Evolutionary conservation across 257 asterid genomes (phyloP), one percentile per base, ranked within the genome.

Genomic region (Capsicum chinense): DNA sequence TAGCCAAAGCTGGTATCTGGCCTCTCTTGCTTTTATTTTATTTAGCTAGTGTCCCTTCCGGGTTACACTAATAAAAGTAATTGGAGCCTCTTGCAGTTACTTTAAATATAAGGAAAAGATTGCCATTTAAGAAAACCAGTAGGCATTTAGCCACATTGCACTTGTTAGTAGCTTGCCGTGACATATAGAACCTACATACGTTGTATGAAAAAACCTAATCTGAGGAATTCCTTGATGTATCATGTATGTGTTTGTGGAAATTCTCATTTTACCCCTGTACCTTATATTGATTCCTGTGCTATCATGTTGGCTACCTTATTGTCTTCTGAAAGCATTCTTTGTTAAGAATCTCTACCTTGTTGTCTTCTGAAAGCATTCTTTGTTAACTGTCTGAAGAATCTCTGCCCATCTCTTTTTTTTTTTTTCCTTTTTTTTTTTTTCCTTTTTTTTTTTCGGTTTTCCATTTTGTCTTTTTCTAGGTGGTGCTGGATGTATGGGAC

Each of bases 401-500:
- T 50, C 44, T 19, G 19, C 62, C 60, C 16, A 44, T 68, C 52
- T 17, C 16, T 14, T 14, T 16, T 8, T 0, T 2, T 16, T n/a
- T 10, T 5, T 11, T 73, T 39, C 3, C 15, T 14, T 7, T 10
- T 16, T 0, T 2, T 42, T n/a, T 10, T 3, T 11, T 73, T 16
- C 3, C 11, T 5, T 48, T 50, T 50, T 16, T 6, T 50, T 74
- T 74, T 74, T 74, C 7, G 62, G 21, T 74, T 74, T 74, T 74
- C 47, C 47, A 0, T 74, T 50, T 74, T 39, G 48, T 48, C 44
- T 74, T 74, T 48, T 57, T 80, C 84, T 81, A 39, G 84, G 84
- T 81, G 71, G 60, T 83, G 81, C 67, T 71, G 85, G 42, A 56
- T 80, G 57, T 54, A 21, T 74, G 81, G 80, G 59, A 70, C 80